Evolutionary conservation across 2,329 filamentous ascomycete species (phyloP).

Genomic region (Ascosphaera acerosa): DNA sequence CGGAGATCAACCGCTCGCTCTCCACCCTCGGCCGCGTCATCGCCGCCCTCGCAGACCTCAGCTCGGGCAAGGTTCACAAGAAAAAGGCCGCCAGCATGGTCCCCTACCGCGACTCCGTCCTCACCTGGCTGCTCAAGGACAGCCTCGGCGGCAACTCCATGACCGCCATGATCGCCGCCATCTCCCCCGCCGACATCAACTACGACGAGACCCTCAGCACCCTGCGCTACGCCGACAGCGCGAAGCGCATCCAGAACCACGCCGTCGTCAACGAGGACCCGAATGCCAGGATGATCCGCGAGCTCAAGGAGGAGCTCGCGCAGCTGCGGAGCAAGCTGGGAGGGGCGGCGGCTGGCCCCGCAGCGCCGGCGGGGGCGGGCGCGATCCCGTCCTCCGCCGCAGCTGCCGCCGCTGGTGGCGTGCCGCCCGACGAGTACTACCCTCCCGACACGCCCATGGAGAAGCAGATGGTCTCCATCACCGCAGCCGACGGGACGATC

Average conservation of each 20-base stretch:
- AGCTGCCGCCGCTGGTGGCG: constrained; percentile 21
- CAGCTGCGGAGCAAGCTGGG: constrained; percentile 68
- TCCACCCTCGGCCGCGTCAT: constrained; percentile 95
- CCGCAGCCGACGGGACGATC: constrained; percentile 54
- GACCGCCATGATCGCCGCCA: constrained; percentile 98
- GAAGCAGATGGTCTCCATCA: constrained; percentile 89
- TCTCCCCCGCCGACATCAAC: constrained; percentile 95
- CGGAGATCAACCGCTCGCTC: constrained; percentile 91
- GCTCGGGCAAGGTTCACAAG: constrained; percentile 45
- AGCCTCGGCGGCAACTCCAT: constrained; percentile 95
- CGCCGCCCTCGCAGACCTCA: constrained; percentile 76
- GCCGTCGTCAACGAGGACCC: constrained; percentile 97
- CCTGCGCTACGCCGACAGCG: constrained; percentile 84
- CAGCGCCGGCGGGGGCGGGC: constrained; percentile 22
- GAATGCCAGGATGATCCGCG: constrained; percentile 94
- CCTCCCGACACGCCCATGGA: constrained; percentile 79
- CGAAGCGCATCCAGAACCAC: constrained; percentile 99
- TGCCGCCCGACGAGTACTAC: constrained; percentile 56
- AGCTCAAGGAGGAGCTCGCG: constrained; percentile 82
- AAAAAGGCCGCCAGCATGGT: constrained; percentile 54
- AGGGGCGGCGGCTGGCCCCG: constrained; percentile 22
- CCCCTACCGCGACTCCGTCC: constrained; percentile 84
- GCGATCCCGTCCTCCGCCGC: constrained; percentile 24
- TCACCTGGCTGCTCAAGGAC: constrained; percentile 94
- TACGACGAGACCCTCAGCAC: constrained; percentile 95